Percentiles rank a stretch among this genome's conserved stretches.
phyloP scores from a whole-genome alignment of 176 grass and related monocot genomes.

The Dactylis glomerata region DNA sequence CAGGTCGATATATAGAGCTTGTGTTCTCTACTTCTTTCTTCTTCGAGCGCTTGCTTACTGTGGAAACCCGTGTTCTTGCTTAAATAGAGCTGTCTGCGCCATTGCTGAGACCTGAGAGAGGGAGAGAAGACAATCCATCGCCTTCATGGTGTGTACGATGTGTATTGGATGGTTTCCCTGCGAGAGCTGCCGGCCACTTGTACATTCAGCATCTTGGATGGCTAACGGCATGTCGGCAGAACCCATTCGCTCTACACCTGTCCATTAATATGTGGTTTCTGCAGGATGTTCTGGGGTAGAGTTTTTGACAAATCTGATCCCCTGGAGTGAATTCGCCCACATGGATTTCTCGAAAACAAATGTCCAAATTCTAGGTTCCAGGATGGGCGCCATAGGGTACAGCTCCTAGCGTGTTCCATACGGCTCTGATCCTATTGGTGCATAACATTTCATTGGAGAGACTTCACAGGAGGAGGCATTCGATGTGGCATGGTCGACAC shows the following conservation, averaged over 20 bases:
- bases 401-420: background rate
- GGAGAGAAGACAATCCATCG: background rate
- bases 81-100: background rate
- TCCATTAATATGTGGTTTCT: background rate
- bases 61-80: background rate
- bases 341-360: background rate
- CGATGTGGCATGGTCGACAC: background rate
- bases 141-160: background rate
- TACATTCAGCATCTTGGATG: background rate
- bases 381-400: background rate
- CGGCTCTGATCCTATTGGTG: background rate
- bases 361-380: background rate
- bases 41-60: background rate
- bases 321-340: background rate
- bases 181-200: background rate
- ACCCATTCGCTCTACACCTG: background rate
- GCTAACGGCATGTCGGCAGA: background rate
- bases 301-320: background rate
- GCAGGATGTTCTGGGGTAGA: background rate
- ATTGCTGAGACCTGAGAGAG: background rate
- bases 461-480: background rate
- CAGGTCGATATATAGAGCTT: background rate
- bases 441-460: background rate
- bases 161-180: background rate
- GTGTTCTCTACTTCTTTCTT: background rate